Evolutionary conservation across 106 monocot species (phyloP), one percentile per base, ranked within the genome.

Genomic region (Dioscorea alata): DNA sequence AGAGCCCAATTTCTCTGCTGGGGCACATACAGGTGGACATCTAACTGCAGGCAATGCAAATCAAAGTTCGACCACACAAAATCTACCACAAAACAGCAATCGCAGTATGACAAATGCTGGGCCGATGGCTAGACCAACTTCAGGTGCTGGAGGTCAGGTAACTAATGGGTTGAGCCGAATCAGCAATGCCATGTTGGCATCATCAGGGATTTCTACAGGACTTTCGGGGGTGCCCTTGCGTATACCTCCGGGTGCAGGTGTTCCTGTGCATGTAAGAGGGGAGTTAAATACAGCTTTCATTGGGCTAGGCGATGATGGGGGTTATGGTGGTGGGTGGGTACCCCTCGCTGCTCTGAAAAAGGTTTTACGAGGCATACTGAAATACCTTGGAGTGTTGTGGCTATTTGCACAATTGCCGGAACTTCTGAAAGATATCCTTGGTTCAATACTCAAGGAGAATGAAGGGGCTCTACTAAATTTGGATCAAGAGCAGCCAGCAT

Each of bases 321-420:
- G 99, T 60, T 99, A 99, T 74, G 99, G 93, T 54, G 99, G 99
- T 76, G 93, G 90, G 50, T 99, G 99, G 99, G 99, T 99, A 70
- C 99, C 99, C 13, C 85, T 93, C 59, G 99, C 99, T 23, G 99
- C 99, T 23, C 83, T 99, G 19, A 99, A 99, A 64, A 99, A 93
- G 74, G 99, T 99, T 13, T 78, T 99, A 31, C 64, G 93, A 33
- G 93, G 99, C 53, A 93, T 99, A 71, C 82, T 99, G 23, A 99
- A 99, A 71, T 99, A 99, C 60, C 90, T 99, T 68, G 99, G 99
- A 57, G 99, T 99, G 48, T 68, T 99, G 51, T 99, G 99, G 99
- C 67, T 99, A 63, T 99, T 99, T 78, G 90, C 99, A 2, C 93
- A 99, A 75, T 77, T 93, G 75, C 99, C 99, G 49, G 90, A 88